Conservation (phyloP, 129 eudicot genomes). For the Rutidosis leptorrhynchoides region DNA sequence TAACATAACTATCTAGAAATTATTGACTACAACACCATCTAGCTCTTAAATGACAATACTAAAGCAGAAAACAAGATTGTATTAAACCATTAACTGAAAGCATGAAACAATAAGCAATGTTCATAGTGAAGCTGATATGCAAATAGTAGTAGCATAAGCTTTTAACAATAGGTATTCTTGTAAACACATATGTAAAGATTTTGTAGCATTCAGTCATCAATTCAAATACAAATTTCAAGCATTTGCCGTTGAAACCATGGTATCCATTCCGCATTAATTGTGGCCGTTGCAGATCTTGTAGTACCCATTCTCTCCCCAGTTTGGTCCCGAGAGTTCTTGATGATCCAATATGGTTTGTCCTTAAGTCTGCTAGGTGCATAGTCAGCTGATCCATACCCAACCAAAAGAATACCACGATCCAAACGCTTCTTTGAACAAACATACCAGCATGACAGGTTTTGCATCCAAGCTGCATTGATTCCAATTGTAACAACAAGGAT, state of each 20-base stretch:
- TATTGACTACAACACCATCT: no score
- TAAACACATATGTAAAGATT: slow-evolving; percentile 19
- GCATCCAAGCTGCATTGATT: slow-evolving; percentile 89
- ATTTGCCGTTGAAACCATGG: slow-evolving; percentile 81
- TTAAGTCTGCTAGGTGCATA: slow-evolving; percentile 69
- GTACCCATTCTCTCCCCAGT: slow-evolving; percentile 94
- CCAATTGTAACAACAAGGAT: slow-evolving; percentile 53
- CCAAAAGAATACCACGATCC: slow-evolving; percentile 89
- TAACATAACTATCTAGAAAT: no score
- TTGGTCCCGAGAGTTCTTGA: slow-evolving; percentile 95
- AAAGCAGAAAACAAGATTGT: no score
- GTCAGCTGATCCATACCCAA: slow-evolving; percentile 77
- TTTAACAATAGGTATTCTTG: slow-evolving; percentile 12
- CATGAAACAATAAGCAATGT: slow-evolving; percentile 19
- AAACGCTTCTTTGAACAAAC: slow-evolving; percentile 57
- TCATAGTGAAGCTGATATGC: slow-evolving; percentile 21
- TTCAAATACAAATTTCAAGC: slow-evolving; percentile 20
- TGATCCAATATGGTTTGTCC: slow-evolving; percentile 92
- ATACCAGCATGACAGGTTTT: slow-evolving; percentile 89
- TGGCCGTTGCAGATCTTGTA: slow-evolving; percentile 85
- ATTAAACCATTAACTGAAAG: no score
- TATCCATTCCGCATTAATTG: slow-evolving; percentile 71
- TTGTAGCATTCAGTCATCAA: slow-evolving; percentile 17
- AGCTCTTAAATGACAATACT: no score
- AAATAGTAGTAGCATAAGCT: slow-evolving; percentile 18